phyloP scores from a whole-genome alignment of 257 asterid species.

The Ajuga chamaepitys region DNA sequence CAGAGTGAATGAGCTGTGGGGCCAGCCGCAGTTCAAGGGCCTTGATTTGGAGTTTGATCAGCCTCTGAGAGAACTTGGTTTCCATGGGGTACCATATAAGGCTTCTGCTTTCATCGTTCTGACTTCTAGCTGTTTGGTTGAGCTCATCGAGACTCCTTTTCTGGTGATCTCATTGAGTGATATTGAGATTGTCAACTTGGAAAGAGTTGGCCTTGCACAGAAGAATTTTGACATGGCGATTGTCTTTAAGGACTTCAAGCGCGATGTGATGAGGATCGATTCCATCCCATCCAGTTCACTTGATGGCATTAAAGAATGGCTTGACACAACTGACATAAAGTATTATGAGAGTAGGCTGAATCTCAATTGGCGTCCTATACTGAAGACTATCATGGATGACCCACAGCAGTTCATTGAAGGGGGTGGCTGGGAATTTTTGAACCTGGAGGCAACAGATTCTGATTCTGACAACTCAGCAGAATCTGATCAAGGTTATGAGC shows the following conservation, averaged over 20 bases:
- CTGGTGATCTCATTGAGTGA: constrained; percentile 52
- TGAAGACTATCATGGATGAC: constrained; percentile 55
- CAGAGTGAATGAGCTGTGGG: constrained; percentile 68
- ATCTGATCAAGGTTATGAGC: constrained; percentile 66
- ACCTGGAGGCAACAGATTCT: constrained; percentile 63
- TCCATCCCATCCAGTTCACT: constrained; percentile 60
- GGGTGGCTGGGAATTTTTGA: constrained; percentile 86
- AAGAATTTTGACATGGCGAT: constrained; percentile 78
- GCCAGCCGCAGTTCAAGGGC: constrained; percentile 45
- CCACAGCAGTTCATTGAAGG: constrained; percentile 61
- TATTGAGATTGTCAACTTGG: constrained; percentile 69
- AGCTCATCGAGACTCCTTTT: constrained; percentile 65
- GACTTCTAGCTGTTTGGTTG: constrained; percentile 64
- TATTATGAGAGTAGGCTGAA: constrained; percentile 81
- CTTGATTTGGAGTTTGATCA: constrained; percentile 69
- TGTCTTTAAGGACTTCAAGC: constrained; percentile 76
- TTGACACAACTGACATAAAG: constrained; percentile 66
- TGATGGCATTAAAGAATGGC: constrained; percentile 75
- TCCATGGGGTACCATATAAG: constrained; percentile 66
- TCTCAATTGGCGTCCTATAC: constrained; percentile 65
- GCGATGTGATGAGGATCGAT: constrained; percentile 58
- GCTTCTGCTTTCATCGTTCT: constrained; percentile 66
- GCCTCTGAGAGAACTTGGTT: constrained; percentile 70
- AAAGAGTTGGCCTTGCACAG: constrained; percentile 81
- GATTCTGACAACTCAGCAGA: constrained; percentile 54